Evolutionary conservation across 177 flowering plant species (phyloP).

Genomic region (Vitis hybrid): DNA sequence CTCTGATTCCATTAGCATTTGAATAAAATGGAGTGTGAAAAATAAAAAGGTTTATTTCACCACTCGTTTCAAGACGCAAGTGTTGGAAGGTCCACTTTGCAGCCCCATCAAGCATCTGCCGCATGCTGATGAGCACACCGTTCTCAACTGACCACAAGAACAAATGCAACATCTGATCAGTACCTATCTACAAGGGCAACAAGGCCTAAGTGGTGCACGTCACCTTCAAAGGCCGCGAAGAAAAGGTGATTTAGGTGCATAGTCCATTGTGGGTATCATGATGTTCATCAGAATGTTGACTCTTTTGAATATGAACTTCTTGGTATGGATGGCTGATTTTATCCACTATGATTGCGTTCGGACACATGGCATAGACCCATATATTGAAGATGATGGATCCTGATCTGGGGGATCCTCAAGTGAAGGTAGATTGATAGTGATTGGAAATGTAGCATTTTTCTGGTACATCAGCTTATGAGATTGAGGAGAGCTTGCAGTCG

Average conservation of each 20-base stretch:
- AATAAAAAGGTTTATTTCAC: no score
- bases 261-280: conserved; percentile 87
- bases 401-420: conserved; percentile 37
- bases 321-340: conserved; percentile 57
- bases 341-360: conserved; percentile 56
- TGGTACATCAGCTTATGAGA: conserved; percentile 38
- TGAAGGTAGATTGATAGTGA: conserved; percentile 59
- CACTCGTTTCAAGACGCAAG: conserved; percentile 31
- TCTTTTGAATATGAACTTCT: conserved; percentile 84
- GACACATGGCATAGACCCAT: conserved; percentile 9
- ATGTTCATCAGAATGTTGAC: conserved; percentile 84
- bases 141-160: conserved; percentile 61
- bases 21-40: no score
- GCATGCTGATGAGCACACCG: conserved; percentile 73
- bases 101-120: conserved; percentile 74
- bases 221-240: conserved; percentile 78
- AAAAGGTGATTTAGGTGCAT: conserved; percentile 80
- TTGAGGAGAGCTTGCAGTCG: conserved; percentile 54
- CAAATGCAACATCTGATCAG: conserved; percentile 76
- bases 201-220: conserved; percentile 84
- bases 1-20: neutral
- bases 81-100: conserved; percentile 80
- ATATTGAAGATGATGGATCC: conserved; percentile 34
- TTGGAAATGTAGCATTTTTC: conserved; percentile 53
- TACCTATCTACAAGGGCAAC: conserved; percentile 83